Base-by-base conservation (phyloP, 2,329 filamentous ascomycete genomes). In the Fusarium robinianum region DNA sequence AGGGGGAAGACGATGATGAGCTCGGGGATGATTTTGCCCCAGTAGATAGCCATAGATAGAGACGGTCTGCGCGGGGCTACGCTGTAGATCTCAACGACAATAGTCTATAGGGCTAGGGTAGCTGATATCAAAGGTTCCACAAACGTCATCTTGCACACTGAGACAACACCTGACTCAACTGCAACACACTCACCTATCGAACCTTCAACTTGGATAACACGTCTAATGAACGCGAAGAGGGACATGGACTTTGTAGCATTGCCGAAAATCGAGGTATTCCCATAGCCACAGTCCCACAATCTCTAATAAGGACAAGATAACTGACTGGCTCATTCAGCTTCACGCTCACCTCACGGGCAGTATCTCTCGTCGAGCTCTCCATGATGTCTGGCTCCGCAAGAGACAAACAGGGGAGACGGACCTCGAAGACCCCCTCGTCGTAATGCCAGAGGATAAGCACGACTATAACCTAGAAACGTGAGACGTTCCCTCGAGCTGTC, bases 271-370 rank as follows among this genome's bases (percentile, higher is more conserved):
- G 77, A 81, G 74, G 78, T 78, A 63, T 55, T n/a, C 6, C 5
- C 3, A 9, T 8, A 7, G 7, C 18, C 11, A 8, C 7, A 16
- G n/a, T 7, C 11, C 5, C 7, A 22, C 11, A 5, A 9, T 14
- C 10, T 3, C 7, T 7, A 4, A 30, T 16, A 8, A 12, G 16
- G 7, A 19, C 5, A 24, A 5, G 5, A 5, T 19, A 10, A 5
- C 8, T 12, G 9, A 10, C 19, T 46, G 27, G 34, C 19, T 22
- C 11, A 4, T 10, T 2, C 33, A 90, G 84, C 78, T 92, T 39
- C 88, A 94, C 60, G 88, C 88, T 50, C 88, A 94, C 67, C 76
- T 94, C 30, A 88, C 83, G 26, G 88, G 88, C 39, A 90, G 85
- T 65, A 88, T 94, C 64, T 85, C 80, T 62, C 80, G 85, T 21